Conservation (phyloP, 768 basidiomycete genomes). For the Tulasnella sp. region DNA sequence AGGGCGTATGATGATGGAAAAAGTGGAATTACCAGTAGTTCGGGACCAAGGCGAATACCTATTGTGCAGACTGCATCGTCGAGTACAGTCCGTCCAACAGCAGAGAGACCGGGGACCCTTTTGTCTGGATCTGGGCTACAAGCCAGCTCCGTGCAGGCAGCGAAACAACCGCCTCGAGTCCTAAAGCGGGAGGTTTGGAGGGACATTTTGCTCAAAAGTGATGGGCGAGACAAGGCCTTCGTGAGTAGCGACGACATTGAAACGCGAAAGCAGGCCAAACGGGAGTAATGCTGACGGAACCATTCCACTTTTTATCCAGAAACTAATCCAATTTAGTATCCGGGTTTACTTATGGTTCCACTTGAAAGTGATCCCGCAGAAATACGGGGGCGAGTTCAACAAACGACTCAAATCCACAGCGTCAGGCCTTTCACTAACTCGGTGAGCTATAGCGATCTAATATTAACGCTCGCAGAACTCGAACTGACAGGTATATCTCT, state of each 20-base stretch:
- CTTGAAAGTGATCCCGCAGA: constrained; percentile 27
- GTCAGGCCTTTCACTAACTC: constrained; percentile 63
- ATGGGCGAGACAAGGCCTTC: constrained; percentile 78
- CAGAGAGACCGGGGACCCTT: neutral
- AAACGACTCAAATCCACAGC: constrained; percentile 54
- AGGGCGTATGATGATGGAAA: neutral
- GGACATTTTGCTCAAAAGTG: constrained; percentile 67
- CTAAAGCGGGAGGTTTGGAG: constrained; percentile 65
- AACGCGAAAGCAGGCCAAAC: neutral
- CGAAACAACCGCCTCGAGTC: constrained; percentile 29
- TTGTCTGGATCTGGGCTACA: neutral
- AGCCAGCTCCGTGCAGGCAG: neutral
- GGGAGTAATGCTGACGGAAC: neutral
- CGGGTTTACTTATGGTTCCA: constrained; percentile 68
- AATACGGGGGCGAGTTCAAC: constrained; percentile 38
- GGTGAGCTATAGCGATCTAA: constrained; percentile 36
- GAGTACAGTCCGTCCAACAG: neutral
- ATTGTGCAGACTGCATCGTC: constrained; percentile 1
- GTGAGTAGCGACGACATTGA: constrained; percentile 39
- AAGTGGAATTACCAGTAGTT: neutral
- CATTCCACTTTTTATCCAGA: constrained; percentile 41
- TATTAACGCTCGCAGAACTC: constrained; percentile 1
- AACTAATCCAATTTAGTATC: constrained; percentile 80
- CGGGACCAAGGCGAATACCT: neutral
- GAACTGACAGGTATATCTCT: neutral